phyloP scores from a whole-genome alignment of 768 basidiomycete species.

The Basidioascus undulatus region DNA sequence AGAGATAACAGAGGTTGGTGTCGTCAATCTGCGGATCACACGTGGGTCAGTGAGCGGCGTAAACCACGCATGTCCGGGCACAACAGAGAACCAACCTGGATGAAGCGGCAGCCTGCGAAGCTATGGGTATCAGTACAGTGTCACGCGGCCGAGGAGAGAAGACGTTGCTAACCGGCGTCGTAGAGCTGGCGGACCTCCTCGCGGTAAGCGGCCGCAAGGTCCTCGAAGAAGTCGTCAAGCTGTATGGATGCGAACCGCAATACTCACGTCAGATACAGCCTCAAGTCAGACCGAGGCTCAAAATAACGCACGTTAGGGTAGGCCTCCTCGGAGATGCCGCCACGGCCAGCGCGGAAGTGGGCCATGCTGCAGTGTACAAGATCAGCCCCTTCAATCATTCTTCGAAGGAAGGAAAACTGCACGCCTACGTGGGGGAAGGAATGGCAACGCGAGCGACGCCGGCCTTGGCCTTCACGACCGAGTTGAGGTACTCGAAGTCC shows the following conservation, averaged over 20 bases:
- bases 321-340: slow-evolving; percentile 5
- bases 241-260: too few species aligned
- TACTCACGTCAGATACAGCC: too few species aligned
- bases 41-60: too few species aligned
- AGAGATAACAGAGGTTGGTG: too few species aligned
- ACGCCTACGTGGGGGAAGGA: slow-evolving; percentile 13
- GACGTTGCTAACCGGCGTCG: too few species aligned
- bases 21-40: too few species aligned
- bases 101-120: slow-evolving; percentile 9
- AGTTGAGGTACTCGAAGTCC: slow-evolving; percentile 13
- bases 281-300: background rate
- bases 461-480: slow-evolving; percentile 13
- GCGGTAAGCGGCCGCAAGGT: slow-evolving; percentile 9
- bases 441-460: too few species aligned
- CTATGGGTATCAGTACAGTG: too few species aligned
- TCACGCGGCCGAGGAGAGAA: too few species aligned
- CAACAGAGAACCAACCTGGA: too few species aligned
- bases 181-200: slow-evolving; percentile 8
- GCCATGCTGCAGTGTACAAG: slow-evolving; percentile 1
- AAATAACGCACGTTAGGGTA: slow-evolving; percentile 4
- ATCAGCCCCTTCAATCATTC: background rate
- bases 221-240: slow-evolving; percentile 11
- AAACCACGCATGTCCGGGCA: too few species aligned
- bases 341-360: slow-evolving; percentile 12
- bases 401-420: background rate